Conservation (phyloP, 1,284 basidiomycete genomes). For the Farysia itapuensis region DNA sequence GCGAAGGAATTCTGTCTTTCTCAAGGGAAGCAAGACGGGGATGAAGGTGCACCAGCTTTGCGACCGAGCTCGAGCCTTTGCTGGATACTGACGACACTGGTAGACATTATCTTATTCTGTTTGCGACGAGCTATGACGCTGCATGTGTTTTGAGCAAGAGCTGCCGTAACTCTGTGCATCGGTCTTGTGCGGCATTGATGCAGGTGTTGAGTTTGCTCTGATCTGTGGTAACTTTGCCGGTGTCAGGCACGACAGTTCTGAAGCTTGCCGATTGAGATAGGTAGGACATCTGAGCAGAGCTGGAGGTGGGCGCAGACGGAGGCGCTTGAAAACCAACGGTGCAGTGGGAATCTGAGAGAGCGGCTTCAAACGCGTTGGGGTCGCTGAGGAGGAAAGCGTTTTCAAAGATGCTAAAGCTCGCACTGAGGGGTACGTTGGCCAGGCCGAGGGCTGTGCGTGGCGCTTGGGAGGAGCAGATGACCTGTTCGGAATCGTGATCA, state of each 20-base stretch:
- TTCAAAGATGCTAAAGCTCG: conserved; percentile 78
- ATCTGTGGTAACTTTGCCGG: conserved; percentile 2
- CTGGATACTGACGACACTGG: conserved; percentile 39
- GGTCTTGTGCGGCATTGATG: conserved; percentile 12
- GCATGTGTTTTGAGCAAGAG: conserved; percentile 15
- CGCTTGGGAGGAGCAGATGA: conserved; percentile 67
- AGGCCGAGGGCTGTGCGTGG: conserved; percentile 64
- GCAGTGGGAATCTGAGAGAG: conserved; percentile 65
- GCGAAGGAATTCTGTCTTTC: conserved; percentile 50
- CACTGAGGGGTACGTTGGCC: conserved; percentile 66
- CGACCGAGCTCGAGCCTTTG: conserved; percentile 56
- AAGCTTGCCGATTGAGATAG: conserved; percentile 24
- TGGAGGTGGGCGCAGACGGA: conserved; percentile 2
- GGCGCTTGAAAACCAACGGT: conserved; percentile 23
- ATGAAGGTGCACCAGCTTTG: conserved; percentile 56
- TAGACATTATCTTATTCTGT: neutral
- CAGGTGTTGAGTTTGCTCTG: conserved; percentile 23
- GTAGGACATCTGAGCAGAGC: conserved; percentile 11
- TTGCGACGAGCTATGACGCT: neutral
- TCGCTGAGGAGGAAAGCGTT: conserved; percentile 76
- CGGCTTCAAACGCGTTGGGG: conserved; percentile 85
- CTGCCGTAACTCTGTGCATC: conserved; percentile 7
- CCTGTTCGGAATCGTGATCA: conserved; percentile 70
- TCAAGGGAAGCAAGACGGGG: conserved; percentile 57
- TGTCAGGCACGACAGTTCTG: conserved; percentile 4